A percentile compares a stretch with the other conserved stretches of the same genome.
Evolutionary conservation across 2,329 filamentous ascomycete species (phyloP).

Genomic region (Zymoseptoria tritici): DNA sequence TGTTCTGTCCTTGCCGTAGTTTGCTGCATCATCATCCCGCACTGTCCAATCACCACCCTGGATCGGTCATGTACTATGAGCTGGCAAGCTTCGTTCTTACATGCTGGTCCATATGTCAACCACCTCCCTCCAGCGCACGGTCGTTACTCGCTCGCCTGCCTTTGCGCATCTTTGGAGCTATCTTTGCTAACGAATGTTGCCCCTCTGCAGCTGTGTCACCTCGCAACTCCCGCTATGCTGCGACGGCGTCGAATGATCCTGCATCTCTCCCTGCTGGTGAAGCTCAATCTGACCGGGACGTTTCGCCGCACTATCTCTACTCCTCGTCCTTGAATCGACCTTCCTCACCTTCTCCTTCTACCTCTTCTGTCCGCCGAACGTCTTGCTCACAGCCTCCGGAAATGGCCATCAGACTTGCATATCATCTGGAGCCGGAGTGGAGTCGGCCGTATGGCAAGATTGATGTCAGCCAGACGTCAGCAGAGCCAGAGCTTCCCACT

Average conservation of each 20-base stretch:
- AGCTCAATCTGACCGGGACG: slow-evolving; percentile 18
- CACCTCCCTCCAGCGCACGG: not conserved
- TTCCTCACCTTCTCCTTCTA: slow-evolving; percentile 6
- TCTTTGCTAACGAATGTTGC: slow-evolving; percentile 23
- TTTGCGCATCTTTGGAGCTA: slow-evolving; percentile 18
- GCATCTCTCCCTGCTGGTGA: not conserved
- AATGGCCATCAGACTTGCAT: slow-evolving; percentile 17
- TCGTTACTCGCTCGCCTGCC: slow-evolving; percentile 10
- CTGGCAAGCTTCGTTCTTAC: slow-evolving; percentile 18
- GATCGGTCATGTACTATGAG: slow-evolving; percentile 23
- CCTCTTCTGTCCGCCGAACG: slow-evolving; percentile 1
- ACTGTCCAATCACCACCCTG: slow-evolving; percentile 17
- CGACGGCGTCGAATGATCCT: slow-evolving; percentile 14
- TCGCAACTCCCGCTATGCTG: slow-evolving; percentile 21
- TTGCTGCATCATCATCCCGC: slow-evolving; percentile 9
- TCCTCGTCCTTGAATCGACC: slow-evolving; percentile 8
- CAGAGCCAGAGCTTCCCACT: not conserved
- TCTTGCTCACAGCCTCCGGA: slow-evolving; percentile 4
- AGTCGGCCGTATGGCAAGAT: slow-evolving; percentile 4
- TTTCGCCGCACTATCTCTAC: slow-evolving; percentile 14
- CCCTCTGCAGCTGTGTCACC: slow-evolving; percentile 27
- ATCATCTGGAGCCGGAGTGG: slow-evolving; percentile 9
- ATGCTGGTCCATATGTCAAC: slow-evolving; percentile 12
- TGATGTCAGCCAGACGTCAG: slow-evolving; percentile 2
- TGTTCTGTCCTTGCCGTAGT: slow-evolving; percentile 11